Conservation (phyloP, 208 protist species). For the Trypanosoma rangeli region DNA sequence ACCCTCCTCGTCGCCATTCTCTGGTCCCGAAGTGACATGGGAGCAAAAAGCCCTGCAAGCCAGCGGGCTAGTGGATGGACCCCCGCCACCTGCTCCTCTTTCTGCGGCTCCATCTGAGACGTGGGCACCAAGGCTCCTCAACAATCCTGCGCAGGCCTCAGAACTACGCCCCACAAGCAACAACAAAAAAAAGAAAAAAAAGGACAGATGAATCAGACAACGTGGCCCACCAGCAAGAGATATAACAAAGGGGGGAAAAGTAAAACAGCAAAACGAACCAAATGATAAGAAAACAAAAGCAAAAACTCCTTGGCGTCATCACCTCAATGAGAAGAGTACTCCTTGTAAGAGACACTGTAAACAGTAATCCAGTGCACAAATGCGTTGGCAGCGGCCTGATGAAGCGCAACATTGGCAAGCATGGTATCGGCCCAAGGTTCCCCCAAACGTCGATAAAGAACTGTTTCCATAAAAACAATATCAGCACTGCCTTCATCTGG, state of each 20-base stretch:
- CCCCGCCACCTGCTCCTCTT: background rate
- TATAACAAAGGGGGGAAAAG: slow-evolving; percentile 27
- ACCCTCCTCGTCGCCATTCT: slow-evolving; percentile 26
- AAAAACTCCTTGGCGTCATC: too few species aligned
- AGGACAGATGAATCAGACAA: background rate
- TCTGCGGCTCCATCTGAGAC: slow-evolving; percentile 7
- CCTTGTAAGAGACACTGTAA: slow-evolving; percentile 47
- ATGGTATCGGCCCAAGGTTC: slow-evolving; percentile 6
- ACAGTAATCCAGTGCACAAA: slow-evolving; percentile 73
- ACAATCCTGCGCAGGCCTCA: background rate
- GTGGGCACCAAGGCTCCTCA: background rate
- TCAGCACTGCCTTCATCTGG: slow-evolving; percentile 29
- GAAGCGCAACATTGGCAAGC: slow-evolving; percentile 19
- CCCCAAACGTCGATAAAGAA: slow-evolving; percentile 11
- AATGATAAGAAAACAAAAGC: background rate
- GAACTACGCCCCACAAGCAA: background rate
- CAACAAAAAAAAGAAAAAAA: background rate
- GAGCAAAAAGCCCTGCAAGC: slow-evolving; percentile 63
- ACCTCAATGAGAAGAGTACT: slow-evolving; percentile 10
- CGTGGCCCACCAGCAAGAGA: background rate
- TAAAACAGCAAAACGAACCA: slow-evolving; percentile 5
- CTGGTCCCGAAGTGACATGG: slow-evolving; percentile 83
- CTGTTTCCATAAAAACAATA: slow-evolving; percentile 22
- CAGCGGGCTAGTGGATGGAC: slow-evolving; percentile 63
- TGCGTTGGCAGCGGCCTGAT: slow-evolving; percentile 24